Evolutionary conservation across 352 stramenopile genomes (phyloP), one percentile per base, ranked within the genome.

Genomic region (Pythium dissimile): DNA sequence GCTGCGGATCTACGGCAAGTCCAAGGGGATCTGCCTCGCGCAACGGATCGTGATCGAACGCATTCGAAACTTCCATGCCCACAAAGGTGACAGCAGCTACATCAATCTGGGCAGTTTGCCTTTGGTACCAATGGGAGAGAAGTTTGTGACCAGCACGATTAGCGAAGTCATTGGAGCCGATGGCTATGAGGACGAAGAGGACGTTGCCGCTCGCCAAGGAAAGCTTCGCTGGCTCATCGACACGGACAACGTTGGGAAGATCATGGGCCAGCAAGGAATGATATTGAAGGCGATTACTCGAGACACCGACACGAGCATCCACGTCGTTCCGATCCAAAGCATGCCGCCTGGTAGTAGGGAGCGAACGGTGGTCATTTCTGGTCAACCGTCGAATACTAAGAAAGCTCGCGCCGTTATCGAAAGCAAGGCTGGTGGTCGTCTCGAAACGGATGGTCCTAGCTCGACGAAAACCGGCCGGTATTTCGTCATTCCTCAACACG

Each of bases 21-120:
- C 79, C 8, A 77, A 79, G 39, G 63, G 69, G 26, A 88, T 91
- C 27, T 80, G 71, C 38, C 60, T 87, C 26, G 78, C 81, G 12
- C 77, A 89, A 28, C 75, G 75, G 31, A 63, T 89, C 11, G 67
- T 87, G 3, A 75, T 91, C 28, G 75, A 77, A 1, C 68, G 64
- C 18, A 81, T 91, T 38, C 77, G 78, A 6, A 66, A 66, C 10
- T 74, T 73, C 55, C 69, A 73, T 30, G 54, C 55, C 21, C 57
- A 67, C 13, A 82, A 83, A 45, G 41, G 54, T 1, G 72, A 91
- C 46, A 73, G 77, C 8, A 78, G 71, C 50, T 91, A 91, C 56
- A 64, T 71, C 23, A 54, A 71, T 24, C 55, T 90, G 23, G 63
- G 46, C 1, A 56, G 51, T 10, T 61, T 73, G 10, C 13, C 53